Percentiles rank a stretch among this genome's conserved stretches.
Evolutionary conservation across 768 basidiomycete species (phyloP).

Genomic region (Chalciporus sphaerocephalus): DNA sequence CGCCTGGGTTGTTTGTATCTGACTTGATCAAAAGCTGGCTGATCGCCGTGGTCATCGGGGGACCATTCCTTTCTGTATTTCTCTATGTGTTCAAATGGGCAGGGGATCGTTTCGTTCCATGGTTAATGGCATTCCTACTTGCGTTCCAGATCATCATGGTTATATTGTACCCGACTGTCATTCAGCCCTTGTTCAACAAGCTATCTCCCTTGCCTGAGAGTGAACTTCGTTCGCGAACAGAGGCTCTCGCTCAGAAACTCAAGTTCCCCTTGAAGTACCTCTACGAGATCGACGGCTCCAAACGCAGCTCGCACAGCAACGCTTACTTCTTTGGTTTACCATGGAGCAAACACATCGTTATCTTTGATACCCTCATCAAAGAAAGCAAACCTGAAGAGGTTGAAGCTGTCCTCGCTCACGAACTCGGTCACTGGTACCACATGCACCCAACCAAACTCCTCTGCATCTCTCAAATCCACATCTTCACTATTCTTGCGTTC

Average conservation of each 20-base stretch:
- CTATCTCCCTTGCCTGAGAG: slow-evolving; percentile 79
- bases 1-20: slow-evolving; percentile 63
- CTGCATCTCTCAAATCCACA: slow-evolving; percentile 79
- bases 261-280: slow-evolving; percentile 92
- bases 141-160: slow-evolving; percentile 82
- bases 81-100: slow-evolving; percentile 90
- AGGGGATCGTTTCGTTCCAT: slow-evolving; percentile 87
- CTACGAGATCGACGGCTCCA: slow-evolving; percentile 96
- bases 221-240: slow-evolving; percentile 73
- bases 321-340: slow-evolving; percentile 99
- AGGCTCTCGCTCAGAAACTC: slow-evolving; percentile 71
- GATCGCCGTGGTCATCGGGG: slow-evolving; percentile 65
- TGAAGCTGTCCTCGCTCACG: slow-evolving; percentile 96
- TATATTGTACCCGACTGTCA: slow-evolving; percentile 76
- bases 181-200: slow-evolving; percentile 97
- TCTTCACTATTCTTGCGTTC: slow-evolving; percentile 78
- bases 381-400: slow-evolving; percentile 88
- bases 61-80: slow-evolving; percentile 84
- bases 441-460: slow-evolving; percentile 89
- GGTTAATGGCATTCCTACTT: slow-evolving; percentile 88
- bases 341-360: slow-evolving; percentile 94
- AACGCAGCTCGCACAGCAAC: slow-evolving; percentile 91
- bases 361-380: slow-evolving; percentile 95
- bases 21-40: slow-evolving; percentile 82
- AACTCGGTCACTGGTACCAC: slow-evolving; percentile 95